phyloP scores from a whole-genome alignment of 306 rosid species.

The Fragaria iinumae region DNA sequence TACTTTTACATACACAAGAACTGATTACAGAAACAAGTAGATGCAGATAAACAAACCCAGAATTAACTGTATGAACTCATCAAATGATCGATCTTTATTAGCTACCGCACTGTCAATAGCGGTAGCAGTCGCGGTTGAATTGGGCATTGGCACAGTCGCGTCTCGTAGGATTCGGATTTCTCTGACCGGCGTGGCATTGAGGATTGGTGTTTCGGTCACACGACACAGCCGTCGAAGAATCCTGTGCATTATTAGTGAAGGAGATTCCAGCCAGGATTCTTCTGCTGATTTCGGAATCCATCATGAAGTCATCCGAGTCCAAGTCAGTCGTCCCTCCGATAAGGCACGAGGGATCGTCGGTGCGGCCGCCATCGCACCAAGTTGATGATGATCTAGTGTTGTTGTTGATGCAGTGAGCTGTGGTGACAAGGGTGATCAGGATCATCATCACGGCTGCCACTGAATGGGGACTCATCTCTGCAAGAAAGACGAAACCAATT shows the following conservation, averaged over 20 bases:
- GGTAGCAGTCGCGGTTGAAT: background rate
- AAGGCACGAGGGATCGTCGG: background rate
- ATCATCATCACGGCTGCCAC: background rate
- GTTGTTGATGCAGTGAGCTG: background rate
- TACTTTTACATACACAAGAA: background rate
- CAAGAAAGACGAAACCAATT: background rate
- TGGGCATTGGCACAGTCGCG: background rate
- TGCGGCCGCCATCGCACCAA: background rate
- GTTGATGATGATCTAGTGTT: background rate
- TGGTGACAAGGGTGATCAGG: background rate
- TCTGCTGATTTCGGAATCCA: constrained; percentile 4
- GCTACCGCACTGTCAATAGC: background rate
- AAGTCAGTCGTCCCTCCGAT: background rate
- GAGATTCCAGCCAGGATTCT: background rate
- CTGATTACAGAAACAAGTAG: background rate
- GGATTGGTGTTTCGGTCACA: background rate
- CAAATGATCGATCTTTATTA: background rate
- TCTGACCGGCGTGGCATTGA: background rate
- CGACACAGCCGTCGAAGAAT: background rate
- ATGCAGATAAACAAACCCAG: background rate
- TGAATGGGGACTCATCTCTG: background rate
- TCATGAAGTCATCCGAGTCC: constrained; percentile 4
- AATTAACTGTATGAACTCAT: background rate
- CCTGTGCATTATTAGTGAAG: background rate
- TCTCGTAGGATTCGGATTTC: background rate